Base-by-base conservation (phyloP, 768 basidiomycete genomes). In the Lentinus tigrinus region DNA sequence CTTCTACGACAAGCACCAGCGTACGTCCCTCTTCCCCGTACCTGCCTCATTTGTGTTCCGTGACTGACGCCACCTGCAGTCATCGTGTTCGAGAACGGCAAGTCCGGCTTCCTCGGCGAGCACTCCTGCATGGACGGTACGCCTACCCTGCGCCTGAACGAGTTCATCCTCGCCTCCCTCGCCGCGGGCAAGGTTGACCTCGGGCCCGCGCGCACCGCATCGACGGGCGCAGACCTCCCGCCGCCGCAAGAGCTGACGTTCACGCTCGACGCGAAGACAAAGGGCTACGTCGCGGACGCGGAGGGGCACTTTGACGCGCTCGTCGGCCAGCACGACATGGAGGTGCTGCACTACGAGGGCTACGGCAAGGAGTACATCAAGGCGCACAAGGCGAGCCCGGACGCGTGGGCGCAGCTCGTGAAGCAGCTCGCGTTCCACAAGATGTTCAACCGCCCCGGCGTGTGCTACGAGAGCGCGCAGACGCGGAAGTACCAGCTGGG, bases 351-450 rank as follows among this genome's bases (percentile, higher is more conserved):
- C 61, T 72, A 68, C 57, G 67, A 72, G 39, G 68, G 60, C 4
- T 97, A 95, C 70, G 97, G 97, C 58, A 96, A 96, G 75, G 78
- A 83, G 64, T 72, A 82, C 64, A 91, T 95, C 76, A 98, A 97
- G 77, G 80, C 77, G 56, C 83, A 82, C 80, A 87, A 87, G 67
- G 78, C 84, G 47, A 94, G 91, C 1, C 97, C 96, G 0, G 97
- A 99, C 67, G 95, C 95, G 26, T 95, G 94, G 87, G 91, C 82
- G 17, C 97, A 99, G 75, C 81, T 98, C 53, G 87, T 95, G 64
- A 98, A 95, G 77, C 96, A 98, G 73, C 87, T 98, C 47, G 96
- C 95, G 21, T 98, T 92, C 78, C 85, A 89, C 72, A 95, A 95
- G 75, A 83, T 95, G 80, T 81, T 78, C 65, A 76, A 77, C 6